These are phyloP conservation scores for Helicocarpus griseus DNA, from an alignment of 2,329 filamentous ascomycete genomes.

Conservation along the genomic window DNA sequence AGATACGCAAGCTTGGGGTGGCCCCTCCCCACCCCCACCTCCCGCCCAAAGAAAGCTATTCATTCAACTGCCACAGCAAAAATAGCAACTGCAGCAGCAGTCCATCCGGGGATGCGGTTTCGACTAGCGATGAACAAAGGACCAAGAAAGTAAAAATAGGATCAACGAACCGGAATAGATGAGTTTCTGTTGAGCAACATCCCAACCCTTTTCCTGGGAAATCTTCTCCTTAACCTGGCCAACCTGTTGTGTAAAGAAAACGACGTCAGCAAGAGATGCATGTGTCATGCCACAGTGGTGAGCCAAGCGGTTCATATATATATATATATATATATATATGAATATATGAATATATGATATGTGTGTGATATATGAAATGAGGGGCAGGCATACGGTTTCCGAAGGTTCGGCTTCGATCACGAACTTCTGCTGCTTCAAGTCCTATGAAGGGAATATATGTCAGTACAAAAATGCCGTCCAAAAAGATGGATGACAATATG, in stretches of 20 bases:
- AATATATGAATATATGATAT: not conserved
- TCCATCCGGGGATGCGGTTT: not conserved
- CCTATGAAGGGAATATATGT: conserved; percentile 43
- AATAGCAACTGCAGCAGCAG: too few relatives aligned
- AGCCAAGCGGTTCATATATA: not conserved
- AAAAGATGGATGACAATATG: not conserved
- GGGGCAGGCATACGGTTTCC: conserved; percentile 63
- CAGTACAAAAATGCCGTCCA: not conserved
- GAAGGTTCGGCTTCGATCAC: conserved; percentile 87
- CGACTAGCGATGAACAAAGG: not conserved
- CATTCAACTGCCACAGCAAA: not conserved
- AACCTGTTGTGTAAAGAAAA: conserved; percentile 47
- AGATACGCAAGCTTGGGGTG: not conserved
- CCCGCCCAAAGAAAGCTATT: not conserved
- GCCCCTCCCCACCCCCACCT: not conserved
- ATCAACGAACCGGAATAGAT: conserved; percentile 83
- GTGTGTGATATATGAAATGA: not conserved
- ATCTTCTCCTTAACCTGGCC: conserved; percentile 89
- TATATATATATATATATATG: conserved; percentile 12
- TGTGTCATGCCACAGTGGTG: not conserved
- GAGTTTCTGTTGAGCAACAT: conserved; percentile 80
- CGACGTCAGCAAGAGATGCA: not conserved
- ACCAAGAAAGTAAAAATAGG: not conserved
- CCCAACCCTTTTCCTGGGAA: conserved; percentile 85
- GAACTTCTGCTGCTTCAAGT: conserved; percentile 98